Percentiles rank a stretch among this genome's conserved stretches.
Evolutionary conservation across 768 basidiomycete genomes (phyloP).

Genomic region (Leccinum rimulosum): DNA sequence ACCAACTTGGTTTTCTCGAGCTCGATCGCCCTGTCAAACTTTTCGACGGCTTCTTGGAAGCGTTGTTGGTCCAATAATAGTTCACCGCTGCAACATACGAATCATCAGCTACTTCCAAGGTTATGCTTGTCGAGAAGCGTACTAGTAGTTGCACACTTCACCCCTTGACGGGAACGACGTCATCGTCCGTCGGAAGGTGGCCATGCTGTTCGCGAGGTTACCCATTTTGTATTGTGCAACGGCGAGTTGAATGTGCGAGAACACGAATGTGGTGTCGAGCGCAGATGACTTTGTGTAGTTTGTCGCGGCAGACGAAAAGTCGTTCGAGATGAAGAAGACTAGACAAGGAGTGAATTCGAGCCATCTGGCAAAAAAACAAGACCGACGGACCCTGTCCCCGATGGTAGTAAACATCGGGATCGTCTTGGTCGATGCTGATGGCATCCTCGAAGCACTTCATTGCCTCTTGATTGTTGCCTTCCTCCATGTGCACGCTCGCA

Average conservation of each 20-base stretch:
- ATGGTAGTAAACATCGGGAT: conserved; percentile 98
- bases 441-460: conserved; percentile 93
- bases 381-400: conserved; percentile 78
- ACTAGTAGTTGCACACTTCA: conserved; percentile 97
- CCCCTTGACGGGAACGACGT: conserved; percentile 81
- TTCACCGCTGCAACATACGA: conserved; percentile 65
- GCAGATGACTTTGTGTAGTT: conserved; percentile 91
- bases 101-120: background rate
- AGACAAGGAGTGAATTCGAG: background rate
- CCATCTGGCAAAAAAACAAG: background rate
- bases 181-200: conserved; percentile 83
- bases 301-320: conserved; percentile 79
- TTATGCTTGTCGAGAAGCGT: conserved; percentile 26
- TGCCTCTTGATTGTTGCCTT: conserved; percentile 74
- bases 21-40: conserved; percentile 90
- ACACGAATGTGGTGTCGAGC: conserved; percentile 87
- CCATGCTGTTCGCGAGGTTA: conserved; percentile 78
- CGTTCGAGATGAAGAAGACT: conserved; percentile 95
- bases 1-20: conserved; percentile 75
- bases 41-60: conserved; percentile 84
- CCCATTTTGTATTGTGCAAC: conserved; percentile 95
- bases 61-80: conserved; percentile 88
- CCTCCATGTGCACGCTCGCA: conserved; percentile 96
- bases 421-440: conserved; percentile 72
- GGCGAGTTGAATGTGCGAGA: conserved; percentile 95